phyloP scores from a whole-genome alignment of 2,329 filamentous ascomycete genomes.

The Cercospora brassicicola region DNA sequence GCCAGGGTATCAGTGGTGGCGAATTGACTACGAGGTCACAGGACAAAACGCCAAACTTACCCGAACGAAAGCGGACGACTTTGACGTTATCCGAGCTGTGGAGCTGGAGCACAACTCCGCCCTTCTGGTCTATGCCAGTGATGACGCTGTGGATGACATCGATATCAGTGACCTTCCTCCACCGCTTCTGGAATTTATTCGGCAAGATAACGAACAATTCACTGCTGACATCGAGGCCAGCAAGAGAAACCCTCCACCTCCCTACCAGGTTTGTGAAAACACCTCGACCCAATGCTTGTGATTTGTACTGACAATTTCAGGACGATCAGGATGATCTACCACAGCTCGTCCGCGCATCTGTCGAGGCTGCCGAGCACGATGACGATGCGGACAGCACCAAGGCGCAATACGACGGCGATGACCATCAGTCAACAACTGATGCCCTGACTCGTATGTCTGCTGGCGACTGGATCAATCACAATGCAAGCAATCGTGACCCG shows the following conservation, averaged over 20 bases:
- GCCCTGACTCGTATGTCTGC: background rate
- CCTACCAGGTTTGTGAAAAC: background rate
- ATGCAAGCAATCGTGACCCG: constrained; percentile 1
- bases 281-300: background rate
- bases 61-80: constrained; percentile 41
- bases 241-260: constrained; percentile 11
- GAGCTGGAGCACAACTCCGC: constrained; percentile 55
- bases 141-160: constrained; percentile 36
- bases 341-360: constrained; percentile 3
- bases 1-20: constrained; percentile 56
- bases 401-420: constrained; percentile 16
- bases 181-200: constrained; percentile 9
- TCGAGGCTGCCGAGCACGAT: constrained; percentile 11
- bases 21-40: constrained; percentile 51
- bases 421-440: constrained; percentile 4
- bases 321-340: background rate
- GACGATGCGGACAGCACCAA: constrained; percentile 15
- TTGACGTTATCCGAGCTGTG: constrained; percentile 54
- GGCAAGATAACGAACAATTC: constrained; percentile 1
- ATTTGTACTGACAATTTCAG: background rate
- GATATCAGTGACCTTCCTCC: constrained; percentile 3
- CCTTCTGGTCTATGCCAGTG: constrained; percentile 61
- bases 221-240: constrained; percentile 9
- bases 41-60: constrained; percentile 43
- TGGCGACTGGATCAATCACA: background rate